Evolutionary conservation across 1,284 basidiomycete species (phyloP).

Genomic region (Veloboletus limbatus): DNA sequence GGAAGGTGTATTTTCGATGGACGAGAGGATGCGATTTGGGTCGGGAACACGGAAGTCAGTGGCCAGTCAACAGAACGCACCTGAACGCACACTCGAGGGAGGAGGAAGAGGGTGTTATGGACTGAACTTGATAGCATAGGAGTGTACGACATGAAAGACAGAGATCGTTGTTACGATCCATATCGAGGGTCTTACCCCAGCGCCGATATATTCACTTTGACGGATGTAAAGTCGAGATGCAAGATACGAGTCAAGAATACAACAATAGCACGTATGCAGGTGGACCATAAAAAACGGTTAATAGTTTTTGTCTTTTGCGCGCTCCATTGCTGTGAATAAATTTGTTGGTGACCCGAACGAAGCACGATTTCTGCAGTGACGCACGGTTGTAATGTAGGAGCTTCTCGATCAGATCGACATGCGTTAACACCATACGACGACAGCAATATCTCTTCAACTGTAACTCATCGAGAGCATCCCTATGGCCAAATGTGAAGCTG

Average conservation of each 20-base stretch:
- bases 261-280: slow-evolving; percentile 1
- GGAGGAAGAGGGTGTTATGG: too few species aligned
- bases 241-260: not conserved
- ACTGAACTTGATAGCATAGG: too few species aligned
- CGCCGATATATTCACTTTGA: not conserved
- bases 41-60: slow-evolving; percentile 3
- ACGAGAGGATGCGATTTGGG: slow-evolving; percentile 4
- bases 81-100: not conserved
- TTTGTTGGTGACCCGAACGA: not conserved
- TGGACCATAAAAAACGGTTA: slow-evolving; percentile 13
- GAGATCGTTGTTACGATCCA: not conserved
- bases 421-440: slow-evolving; percentile 95
- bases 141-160: not conserved
- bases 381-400: slow-evolving; percentile 93
- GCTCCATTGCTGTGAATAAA: slow-evolving; percentile 31
- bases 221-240: not conserved
- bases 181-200: not conserved
- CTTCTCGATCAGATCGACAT: slow-evolving; percentile 97
- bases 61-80: slow-evolving; percentile 4
- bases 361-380: slow-evolving; percentile 35
- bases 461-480: slow-evolving; percentile 90
- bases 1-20: slow-evolving; percentile 13
- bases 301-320: slow-evolving; percentile 27
- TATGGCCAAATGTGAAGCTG: slow-evolving; percentile 29
- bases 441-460: slow-evolving; percentile 96